Evolutionary conservation across 2,329 filamentous ascomycete genomes (phyloP).

Genomic region (Dothistroma septosporum): DNA sequence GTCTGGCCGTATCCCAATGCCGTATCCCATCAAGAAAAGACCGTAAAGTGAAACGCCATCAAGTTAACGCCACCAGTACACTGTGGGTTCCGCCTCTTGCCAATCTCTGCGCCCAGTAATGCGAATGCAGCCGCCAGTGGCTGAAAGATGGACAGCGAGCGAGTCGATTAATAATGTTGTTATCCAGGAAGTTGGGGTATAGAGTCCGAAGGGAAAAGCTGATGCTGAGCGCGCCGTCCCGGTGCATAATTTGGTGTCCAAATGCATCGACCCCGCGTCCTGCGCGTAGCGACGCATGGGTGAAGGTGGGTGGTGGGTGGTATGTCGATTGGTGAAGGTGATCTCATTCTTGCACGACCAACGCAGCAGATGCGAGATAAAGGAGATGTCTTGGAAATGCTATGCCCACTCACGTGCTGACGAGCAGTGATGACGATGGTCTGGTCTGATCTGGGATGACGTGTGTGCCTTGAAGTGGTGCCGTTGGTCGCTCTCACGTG

Average conservation of each 20-base stretch:
- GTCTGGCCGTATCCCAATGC: constrained; percentile 6
- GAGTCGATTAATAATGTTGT: neutral
- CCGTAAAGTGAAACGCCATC: neutral
- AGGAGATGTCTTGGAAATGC: constrained; percentile 13
- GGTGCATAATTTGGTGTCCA: neutral
- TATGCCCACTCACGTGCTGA: neutral
- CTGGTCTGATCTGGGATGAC: neutral
- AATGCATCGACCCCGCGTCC: constrained; percentile 10
- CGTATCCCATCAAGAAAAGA: constrained; percentile 3
- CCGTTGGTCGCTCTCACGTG: neutral
- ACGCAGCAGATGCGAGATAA: constrained; percentile 28
- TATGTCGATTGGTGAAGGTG: neutral
- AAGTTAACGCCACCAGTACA: neutral
- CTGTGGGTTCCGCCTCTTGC: neutral
- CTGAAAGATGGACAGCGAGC: too few relatives aligned
- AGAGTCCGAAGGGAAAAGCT: neutral
- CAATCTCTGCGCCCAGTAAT: neutral
- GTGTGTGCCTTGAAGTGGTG: neutral
- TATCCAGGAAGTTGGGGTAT: constrained; percentile 1
- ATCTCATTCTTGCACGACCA: constrained; percentile 17
- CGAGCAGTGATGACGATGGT: neutral
- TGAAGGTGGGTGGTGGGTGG: constrained; percentile 8
- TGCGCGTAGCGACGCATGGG: constrained; percentile 17
- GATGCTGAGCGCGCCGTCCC: neutral
- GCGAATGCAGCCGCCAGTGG: neutral